Base-by-base conservation (phyloP, 345 rosid genomes). In the Sisymbrium irio region DNA sequence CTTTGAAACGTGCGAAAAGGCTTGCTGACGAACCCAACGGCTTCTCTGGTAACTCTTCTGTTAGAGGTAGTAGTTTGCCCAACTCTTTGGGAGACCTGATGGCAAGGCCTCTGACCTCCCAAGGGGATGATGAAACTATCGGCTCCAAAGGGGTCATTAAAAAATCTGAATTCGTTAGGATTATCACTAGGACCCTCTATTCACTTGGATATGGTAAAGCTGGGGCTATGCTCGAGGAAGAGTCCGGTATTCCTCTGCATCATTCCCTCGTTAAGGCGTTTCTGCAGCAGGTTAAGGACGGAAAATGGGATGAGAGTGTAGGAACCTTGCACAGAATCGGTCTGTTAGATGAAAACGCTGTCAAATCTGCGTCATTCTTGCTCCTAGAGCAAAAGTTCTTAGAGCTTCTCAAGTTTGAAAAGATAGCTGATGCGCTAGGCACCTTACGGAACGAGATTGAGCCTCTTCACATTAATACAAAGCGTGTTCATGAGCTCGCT, bases 91-190 rank as follows among this genome's bases (percentile, higher is more conserved):
- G 84, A 75, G 92, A 80, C 74, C 58, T 74, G 82, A 87, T 85
- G 92, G 88, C 96, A 59, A 72, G 85, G 82, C 89, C 87, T 67
- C 78, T 87, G 44, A 73, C 81, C 82, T 89, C 89, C 83, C 87
- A 85, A 79, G 84, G 80, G 82, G 87, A 85, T 60, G 80, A 54
- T 9, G 89, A 84, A 65, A 79, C 79, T 28, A 59, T 87, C 33
- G 92, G 90, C 42, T 81, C 85, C 35, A 82, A 84, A 76, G 87
- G 89, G 45, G 84, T 85, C 66, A 83, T 89, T 42, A 89, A 77
- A 67, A 85, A 72, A 75, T 74, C 81, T 25, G 90, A 89, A 73
- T 89, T 87, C 42, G 60, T 89, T 73, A 84, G 80, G 67, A 80
- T 85, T 37, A 85, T 89, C 65, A 78, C 85, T 65, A 85, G 76